phyloP scores from a whole-genome alignment of 2,329 filamentous ascomycete species.

The Diaporthe longicolla region DNA sequence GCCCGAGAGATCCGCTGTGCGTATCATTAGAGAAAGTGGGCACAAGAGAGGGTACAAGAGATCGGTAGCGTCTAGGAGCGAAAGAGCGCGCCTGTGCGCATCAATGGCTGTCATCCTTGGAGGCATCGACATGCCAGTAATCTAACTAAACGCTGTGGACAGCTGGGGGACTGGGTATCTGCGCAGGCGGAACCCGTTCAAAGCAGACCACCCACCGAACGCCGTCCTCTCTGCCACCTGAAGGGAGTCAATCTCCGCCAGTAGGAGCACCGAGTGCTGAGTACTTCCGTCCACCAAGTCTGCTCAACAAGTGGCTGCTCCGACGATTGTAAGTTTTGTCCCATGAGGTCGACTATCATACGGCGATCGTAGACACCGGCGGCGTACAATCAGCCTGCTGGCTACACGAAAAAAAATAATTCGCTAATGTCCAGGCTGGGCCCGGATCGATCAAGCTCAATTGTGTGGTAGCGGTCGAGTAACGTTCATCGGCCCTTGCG shows the following conservation, averaged over 20 bases:
- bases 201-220: neutral
- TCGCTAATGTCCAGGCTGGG: neutral
- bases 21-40: neutral
- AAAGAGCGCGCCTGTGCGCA: neutral
- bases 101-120: neutral
- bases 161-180: neutral
- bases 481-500: neutral
- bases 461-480: neutral
- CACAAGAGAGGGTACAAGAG: constrained; percentile 18
- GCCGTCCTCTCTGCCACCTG: neutral
- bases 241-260: neutral
- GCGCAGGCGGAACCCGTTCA: too few species aligned
- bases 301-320: neutral
- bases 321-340: neutral
- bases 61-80: neutral
- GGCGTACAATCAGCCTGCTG: neutral
- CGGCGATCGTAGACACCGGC: constrained; percentile 3
- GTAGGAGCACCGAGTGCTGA: neutral
- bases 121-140: neutral
- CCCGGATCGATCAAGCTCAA: neutral
- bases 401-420: neutral
- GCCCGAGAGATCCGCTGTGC: constrained; percentile 1
- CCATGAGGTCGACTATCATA: neutral
- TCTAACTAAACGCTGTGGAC: neutral
- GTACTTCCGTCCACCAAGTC: neutral